These are phyloP conservation scores for Avena insularis DNA, from an alignment of 176 grass and related monocot species.

Conservation along the genomic window DNA sequence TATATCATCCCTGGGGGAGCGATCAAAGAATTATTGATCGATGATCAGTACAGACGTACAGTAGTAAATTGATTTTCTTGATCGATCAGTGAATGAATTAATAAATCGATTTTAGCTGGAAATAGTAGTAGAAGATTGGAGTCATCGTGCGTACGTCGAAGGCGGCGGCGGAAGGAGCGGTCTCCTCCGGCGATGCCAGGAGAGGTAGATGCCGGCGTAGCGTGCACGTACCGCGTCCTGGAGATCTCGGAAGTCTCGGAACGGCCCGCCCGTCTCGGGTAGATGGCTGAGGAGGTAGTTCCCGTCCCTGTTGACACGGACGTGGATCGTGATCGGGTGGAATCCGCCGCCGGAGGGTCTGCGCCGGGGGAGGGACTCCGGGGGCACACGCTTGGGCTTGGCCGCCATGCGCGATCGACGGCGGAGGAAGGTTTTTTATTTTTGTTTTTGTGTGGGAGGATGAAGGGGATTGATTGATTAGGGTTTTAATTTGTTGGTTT, in stretches of 20 bases:
- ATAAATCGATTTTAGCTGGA: neutral
- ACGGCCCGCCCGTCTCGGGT: neutral
- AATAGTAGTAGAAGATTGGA: neutral
- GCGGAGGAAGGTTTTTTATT: neutral
- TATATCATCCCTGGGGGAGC: neutral
- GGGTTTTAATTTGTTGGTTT: too few species aligned
- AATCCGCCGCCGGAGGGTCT: neutral
- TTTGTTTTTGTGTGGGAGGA: too few species aligned
- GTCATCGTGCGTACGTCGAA: neutral
- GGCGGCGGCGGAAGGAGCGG: neutral
- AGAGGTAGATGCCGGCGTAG: neutral
- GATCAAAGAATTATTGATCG: neutral
- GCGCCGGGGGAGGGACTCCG: slow-evolving; percentile 8
- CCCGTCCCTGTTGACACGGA: neutral
- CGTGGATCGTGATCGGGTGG: neutral
- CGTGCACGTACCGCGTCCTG: neutral
- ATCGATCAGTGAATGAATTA: neutral
- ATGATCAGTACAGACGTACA: too few species aligned
- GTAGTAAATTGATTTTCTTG: too few species aligned
- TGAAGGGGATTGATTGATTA: too few species aligned
- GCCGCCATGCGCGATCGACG: neutral
- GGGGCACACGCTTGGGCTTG: neutral
- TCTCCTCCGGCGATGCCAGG: neutral
- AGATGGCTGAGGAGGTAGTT: neutral
- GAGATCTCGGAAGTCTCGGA: neutral